Conservation (phyloP, 2,329 filamentous ascomycete genomes). For the Orbilia brochopaga region DNA sequence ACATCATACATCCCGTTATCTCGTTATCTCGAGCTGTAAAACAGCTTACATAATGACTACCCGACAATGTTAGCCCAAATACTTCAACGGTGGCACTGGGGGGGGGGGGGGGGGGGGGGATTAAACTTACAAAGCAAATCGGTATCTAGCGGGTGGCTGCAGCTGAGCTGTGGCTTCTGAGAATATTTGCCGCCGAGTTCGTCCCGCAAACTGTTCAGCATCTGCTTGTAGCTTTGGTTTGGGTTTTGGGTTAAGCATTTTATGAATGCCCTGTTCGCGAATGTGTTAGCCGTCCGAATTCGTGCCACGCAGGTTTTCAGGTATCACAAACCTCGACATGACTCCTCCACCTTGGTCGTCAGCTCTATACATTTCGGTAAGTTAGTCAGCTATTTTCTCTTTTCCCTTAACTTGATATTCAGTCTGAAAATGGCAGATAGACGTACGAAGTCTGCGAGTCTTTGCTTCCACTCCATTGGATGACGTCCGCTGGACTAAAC, state of each 20-base stretch:
- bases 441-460: slow-evolving; percentile 50
- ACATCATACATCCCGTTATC: slow-evolving; percentile 23
- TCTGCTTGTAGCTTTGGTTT: slow-evolving; percentile 49
- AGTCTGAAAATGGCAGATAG: too few relatives aligned
- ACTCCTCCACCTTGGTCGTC: slow-evolving; percentile 47
- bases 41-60: slow-evolving; percentile 44
- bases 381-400: not conserved
- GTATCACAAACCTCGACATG: slow-evolving; percentile 44
- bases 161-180: slow-evolving; percentile 49
- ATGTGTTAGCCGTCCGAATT: slow-evolving; percentile 9
- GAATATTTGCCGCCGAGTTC: slow-evolving; percentile 50
- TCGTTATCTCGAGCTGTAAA: slow-evolving; percentile 24
- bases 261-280: slow-evolving; percentile 35
- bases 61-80: slow-evolving; percentile 12
- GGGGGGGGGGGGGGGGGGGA: too few relatives aligned
- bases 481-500: slow-evolving; percentile 48
- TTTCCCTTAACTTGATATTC: not conserved
- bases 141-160: slow-evolving; percentile 50
- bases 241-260: slow-evolving; percentile 43
- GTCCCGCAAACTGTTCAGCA: slow-evolving; percentile 47
- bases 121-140: slow-evolving; percentile 49
- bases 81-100: too few relatives aligned
- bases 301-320: not conserved
- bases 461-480: slow-evolving; percentile 50
- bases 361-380: slow-evolving; percentile 26